Evolutionary conservation across 1,139 yeast species (phyloP).

Genomic region (Meyerozyma sp.): DNA sequence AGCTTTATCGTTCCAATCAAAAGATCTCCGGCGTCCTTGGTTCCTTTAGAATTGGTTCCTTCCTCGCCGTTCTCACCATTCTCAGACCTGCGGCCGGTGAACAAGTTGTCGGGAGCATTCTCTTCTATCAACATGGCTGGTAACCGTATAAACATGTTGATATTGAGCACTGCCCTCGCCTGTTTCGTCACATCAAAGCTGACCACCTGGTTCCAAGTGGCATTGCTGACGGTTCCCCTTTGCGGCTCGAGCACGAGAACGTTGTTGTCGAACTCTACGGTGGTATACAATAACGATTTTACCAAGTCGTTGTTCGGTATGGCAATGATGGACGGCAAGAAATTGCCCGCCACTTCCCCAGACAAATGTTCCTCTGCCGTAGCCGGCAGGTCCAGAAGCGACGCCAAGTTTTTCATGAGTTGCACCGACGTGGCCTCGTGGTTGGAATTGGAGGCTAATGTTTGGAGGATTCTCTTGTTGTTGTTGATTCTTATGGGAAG

Average conservation of each 20-base stretch:
- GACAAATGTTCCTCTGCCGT: constrained; percentile 19
- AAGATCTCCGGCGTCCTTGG: constrained; percentile 30
- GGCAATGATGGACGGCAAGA: constrained; percentile 63
- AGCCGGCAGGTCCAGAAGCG: constrained; percentile 13
- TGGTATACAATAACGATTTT: constrained; percentile 59
- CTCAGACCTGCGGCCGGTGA: constrained; percentile 15
- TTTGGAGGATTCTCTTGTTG: constrained; percentile 46
- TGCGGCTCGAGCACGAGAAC: constrained; percentile 81
- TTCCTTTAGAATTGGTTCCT: constrained; percentile 12
- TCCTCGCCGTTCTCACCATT: constrained; percentile 3
- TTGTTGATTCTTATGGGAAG: constrained; percentile 59
- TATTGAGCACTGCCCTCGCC: constrained; percentile 37
- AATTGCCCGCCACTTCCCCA: constrained; percentile 34
- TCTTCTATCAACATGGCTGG: constrained; percentile 59
- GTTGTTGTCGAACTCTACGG: constrained; percentile 75
- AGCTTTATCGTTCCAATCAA: constrained; percentile 40
- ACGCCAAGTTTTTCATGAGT: constrained; percentile 25
- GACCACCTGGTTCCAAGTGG: constrained; percentile 78
- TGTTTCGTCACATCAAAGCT: constrained; percentile 84
- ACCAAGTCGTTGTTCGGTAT: constrained; percentile 49
- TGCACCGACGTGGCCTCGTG: constrained; percentile 34
- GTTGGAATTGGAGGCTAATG: constrained; percentile 46
- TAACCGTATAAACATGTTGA: constrained; percentile 72
- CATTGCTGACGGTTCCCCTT: constrained; percentile 53
- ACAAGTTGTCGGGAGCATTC: constrained; percentile 21